phyloP scores from a whole-genome alignment of 139 green algal genomes.

The Pycnococcus provasolii region DNA sequence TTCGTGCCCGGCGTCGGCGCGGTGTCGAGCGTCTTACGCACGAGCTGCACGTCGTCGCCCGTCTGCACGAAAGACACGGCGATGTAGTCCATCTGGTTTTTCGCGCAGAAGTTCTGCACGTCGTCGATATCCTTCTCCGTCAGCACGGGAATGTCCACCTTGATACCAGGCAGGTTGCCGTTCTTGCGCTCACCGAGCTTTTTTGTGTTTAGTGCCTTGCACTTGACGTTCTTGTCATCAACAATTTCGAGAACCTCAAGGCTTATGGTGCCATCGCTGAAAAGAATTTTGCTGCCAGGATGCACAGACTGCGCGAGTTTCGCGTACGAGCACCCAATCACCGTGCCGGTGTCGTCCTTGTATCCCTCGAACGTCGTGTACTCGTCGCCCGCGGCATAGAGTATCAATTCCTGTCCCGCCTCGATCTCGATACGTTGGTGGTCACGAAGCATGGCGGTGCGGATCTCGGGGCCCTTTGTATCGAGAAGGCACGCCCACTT shows the following conservation, averaged over 20 bases:
- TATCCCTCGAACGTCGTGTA: conserved; percentile 34
- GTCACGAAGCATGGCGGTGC: conserved; percentile 66
- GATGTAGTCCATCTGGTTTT: conserved; percentile 43
- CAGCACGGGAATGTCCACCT: conserved; percentile 36
- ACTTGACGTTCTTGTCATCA: conserved; percentile 12
- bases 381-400: conserved; percentile 39
- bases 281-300: conserved; percentile 45
- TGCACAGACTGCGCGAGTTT: conserved; percentile 42
- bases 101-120: conserved; percentile 39
- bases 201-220: conserved; percentile 19
- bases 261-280: conserved; percentile 49
- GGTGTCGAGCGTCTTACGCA: conserved; percentile 45
- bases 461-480: conserved; percentile 93
- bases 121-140: conserved; percentile 38
- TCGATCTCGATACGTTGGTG: conserved; percentile 35
- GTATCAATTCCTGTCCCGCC: conserved; percentile 31
- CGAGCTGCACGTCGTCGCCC: conserved; percentile 45
- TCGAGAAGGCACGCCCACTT: conserved; percentile 92
- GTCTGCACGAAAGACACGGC: conserved; percentile 51
- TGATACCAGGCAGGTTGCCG: conserved; percentile 39
- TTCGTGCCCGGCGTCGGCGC: conserved; percentile 20
- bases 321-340: conserved; percentile 36
- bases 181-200: conserved; percentile 33
- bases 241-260: conserved; percentile 17
- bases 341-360: conserved; percentile 28